Conservation (phyloP, 305 asterid species). For the Fraxinus sp. region DNA sequence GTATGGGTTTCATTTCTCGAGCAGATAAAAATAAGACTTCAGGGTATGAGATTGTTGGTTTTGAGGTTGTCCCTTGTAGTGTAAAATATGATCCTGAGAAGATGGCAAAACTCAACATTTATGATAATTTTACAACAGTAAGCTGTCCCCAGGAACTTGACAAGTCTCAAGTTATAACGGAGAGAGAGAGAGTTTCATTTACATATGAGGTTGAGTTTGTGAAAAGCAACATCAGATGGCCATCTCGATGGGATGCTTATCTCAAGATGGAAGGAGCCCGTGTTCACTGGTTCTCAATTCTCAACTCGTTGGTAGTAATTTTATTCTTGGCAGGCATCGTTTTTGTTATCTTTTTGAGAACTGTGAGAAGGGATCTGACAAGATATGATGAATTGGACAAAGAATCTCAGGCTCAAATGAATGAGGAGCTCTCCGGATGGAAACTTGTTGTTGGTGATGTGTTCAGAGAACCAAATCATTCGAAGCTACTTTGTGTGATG, state of each 20-base stretch:
- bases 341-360: constrained; percentile 72
- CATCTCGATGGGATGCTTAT: constrained; percentile 92
- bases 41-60: constrained; percentile 80
- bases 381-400: constrained; percentile 82
- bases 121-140: constrained; percentile 44
- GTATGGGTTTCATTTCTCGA: constrained; percentile 69
- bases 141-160: constrained; percentile 60
- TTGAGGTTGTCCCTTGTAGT: constrained; percentile 82
- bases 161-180: constrained; percentile 58
- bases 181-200: constrained; percentile 64
- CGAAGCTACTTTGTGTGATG: constrained; percentile 70
- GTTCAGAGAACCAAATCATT: constrained; percentile 67
- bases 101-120: constrained; percentile 61
- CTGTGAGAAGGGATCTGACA: constrained; percentile 80
- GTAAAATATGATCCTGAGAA: constrained; percentile 67
- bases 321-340: constrained; percentile 84
- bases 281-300: constrained; percentile 88
- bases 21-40: constrained; percentile 68
- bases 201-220: constrained; percentile 80
- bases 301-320: constrained; percentile 76
- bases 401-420: constrained; percentile 89
- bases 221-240: constrained; percentile 71
- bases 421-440: constrained; percentile 92
- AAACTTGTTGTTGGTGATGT: constrained; percentile 90
- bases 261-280: constrained; percentile 82